A percentile compares a stretch with the other conserved stretches of the same genome.
Conservation (phyloP, 345 rosid species). For the Cardamine occulta region DNA sequence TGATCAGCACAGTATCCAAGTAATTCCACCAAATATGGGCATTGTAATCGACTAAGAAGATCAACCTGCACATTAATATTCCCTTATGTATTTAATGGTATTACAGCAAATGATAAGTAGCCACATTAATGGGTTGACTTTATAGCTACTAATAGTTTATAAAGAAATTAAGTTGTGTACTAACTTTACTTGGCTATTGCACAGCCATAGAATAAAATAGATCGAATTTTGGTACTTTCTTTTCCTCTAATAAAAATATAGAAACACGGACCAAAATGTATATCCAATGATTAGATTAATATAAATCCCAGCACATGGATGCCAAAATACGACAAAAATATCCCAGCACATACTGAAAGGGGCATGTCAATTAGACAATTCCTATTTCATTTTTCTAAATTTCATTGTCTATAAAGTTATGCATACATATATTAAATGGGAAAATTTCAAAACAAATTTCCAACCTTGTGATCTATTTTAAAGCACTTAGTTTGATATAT, state of each 20-base stretch:
- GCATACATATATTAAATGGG: neutral
- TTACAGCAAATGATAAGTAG: neutral
- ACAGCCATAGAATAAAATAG: neutral
- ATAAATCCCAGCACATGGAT: conserved; percentile 1
- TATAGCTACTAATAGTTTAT: neutral
- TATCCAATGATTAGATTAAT: neutral
- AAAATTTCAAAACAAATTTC: neutral
- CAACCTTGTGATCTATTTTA: neutral
- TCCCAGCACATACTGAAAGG: conserved; percentile 26
- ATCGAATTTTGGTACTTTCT: neutral
- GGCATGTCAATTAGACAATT: conserved; percentile 7
- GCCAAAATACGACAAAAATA: neutral
- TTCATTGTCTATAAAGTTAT: neutral
- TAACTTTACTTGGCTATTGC: neutral
- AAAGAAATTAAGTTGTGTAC: neutral
- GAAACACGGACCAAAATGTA: neutral
- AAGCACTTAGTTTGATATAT: neutral
- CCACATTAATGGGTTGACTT: neutral
- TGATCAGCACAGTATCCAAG: conserved; percentile 97
- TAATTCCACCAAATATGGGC: conserved; percentile 79
- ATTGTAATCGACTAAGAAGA: conserved; percentile 76
- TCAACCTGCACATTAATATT: conserved; percentile 67
- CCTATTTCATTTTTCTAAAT: neutral
- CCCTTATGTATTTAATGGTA: neutral
- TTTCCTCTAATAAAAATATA: neutral